phyloP scores from a whole-genome alignment of 345 rosid genomes.

The Eucalyptus tenuipes region DNA sequence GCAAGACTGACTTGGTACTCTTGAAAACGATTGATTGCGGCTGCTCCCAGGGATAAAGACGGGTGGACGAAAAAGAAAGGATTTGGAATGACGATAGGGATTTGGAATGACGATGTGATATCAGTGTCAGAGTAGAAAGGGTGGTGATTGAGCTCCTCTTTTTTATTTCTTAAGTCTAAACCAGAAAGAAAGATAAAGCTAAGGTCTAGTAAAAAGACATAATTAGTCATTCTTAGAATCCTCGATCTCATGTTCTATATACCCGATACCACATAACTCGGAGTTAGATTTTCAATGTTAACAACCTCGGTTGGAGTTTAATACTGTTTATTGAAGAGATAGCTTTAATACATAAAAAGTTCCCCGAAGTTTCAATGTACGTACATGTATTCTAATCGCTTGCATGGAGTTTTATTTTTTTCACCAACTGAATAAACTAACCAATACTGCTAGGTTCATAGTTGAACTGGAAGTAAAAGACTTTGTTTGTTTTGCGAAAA shows the following conservation, averaged over 20 bases:
- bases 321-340: neutral
- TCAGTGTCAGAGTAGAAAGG: neutral
- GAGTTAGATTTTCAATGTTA: neutral
- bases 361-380: neutral
- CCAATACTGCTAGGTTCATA: neutral
- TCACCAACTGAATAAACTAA: neutral
- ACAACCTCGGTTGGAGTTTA: neutral
- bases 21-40: neutral
- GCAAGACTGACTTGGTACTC: too few species aligned
- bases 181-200: neutral
- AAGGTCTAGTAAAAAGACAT: neutral
- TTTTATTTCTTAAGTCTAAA: neutral
- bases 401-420: neutral
- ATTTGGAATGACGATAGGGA: neutral
- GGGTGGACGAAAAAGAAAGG: neutral
- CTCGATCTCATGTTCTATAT: neutral
- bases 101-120: neutral
- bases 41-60: neutral
- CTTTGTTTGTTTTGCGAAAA: too few species aligned
- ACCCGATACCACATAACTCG: neutral
- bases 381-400: neutral
- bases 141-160: neutral
- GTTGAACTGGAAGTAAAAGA: neutral
- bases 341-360: neutral
- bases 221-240: neutral